Conservation (phyloP, 2,329 filamentous ascomycete genomes). For the Pestalotiopsis sp. region DNA sequence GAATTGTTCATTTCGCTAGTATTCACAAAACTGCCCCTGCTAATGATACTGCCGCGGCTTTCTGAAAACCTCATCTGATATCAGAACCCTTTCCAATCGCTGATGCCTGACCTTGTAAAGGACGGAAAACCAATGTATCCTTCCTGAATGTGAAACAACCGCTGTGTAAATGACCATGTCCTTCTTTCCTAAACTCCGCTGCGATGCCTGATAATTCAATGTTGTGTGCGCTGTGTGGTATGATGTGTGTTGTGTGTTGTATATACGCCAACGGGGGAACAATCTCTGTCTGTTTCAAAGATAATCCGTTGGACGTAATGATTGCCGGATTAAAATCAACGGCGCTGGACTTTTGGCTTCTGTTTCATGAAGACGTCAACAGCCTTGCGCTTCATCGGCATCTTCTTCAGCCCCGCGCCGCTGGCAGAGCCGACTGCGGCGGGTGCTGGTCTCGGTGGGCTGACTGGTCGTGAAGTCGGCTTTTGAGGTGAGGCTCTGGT, state of each 20-base stretch:
- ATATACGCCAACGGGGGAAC: background rate
- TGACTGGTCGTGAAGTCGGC: background rate
- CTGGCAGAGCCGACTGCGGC: conserved; percentile 9
- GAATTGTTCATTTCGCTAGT: background rate
- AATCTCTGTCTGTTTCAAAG: background rate
- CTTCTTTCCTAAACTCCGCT: background rate
- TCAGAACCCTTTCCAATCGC: background rate
- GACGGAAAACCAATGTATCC: background rate
- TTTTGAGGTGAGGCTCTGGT: background rate
- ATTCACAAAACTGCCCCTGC: background rate
- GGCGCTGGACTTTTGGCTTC: conserved; percentile 35
- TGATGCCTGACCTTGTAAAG: background rate
- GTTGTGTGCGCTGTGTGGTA: background rate
- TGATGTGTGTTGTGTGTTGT: background rate
- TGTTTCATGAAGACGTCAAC: conserved; percentile 52
- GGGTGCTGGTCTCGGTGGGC: conserved; percentile 13
- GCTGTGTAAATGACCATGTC: background rate
- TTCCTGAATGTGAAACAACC: background rate
- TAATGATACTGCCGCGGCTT: background rate
- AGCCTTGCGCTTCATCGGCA: conserved; percentile 40
- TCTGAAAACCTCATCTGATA: background rate
- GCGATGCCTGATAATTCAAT: background rate
- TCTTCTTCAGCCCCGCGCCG: conserved; percentile 14
- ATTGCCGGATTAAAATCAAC: background rate
- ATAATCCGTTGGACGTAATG: background rate